Evolutionary conservation across 352 stramenopile species (phyloP), one percentile per base, ranked within the genome.

Genomic region (Globisporangium viniferum): DNA sequence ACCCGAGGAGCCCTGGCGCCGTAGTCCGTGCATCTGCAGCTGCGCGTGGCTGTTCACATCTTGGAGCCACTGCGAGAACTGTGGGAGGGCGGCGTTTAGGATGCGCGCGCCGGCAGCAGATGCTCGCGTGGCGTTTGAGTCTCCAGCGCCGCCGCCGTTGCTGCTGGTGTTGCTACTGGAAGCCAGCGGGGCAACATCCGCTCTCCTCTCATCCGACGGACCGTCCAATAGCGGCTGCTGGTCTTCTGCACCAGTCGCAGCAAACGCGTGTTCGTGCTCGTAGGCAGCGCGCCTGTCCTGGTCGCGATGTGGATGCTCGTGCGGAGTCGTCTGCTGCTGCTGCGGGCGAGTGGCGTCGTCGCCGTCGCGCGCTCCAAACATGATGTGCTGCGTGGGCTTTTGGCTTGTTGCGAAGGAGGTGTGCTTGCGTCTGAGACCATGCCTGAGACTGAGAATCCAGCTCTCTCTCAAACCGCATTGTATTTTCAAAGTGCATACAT

Each of bases 21-120:
- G 49, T 18, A 61, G 39, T 3, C 41, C 59, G 41, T 59, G 24
- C 29, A 46, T 62, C 22, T 64, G 56, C 33, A 60, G 36, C 33
- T 64, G 64, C 46, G 56, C 35, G 10, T 64, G 56, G 8, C 29
- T 59, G 59, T 67, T 72, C 15, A 62, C 66, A 9, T 62, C 36
- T 54, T 73, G 62, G 18, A 79, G 66, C 73, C 73, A 79, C 62
- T 76, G 73, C n/a, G 67, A 75, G 57, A 73, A 63, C 27, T 73
- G 73, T 54, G 67, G 70, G 2, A 71, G 59, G 56, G 71, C 55
- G 39, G 69, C 72, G 24, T 73, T 44, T 5, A 78, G 48, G 35
- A 78, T 60, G 1, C 62, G 68, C 24, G 64, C 33, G 10, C 59
- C 6, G 24, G 59, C n/a, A 15, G 59, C 53, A 59, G 27, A 41